Evolutionary conservation across 1,139 yeast species (phyloP).

Genomic region (Geotrichum fermentans): DNA sequence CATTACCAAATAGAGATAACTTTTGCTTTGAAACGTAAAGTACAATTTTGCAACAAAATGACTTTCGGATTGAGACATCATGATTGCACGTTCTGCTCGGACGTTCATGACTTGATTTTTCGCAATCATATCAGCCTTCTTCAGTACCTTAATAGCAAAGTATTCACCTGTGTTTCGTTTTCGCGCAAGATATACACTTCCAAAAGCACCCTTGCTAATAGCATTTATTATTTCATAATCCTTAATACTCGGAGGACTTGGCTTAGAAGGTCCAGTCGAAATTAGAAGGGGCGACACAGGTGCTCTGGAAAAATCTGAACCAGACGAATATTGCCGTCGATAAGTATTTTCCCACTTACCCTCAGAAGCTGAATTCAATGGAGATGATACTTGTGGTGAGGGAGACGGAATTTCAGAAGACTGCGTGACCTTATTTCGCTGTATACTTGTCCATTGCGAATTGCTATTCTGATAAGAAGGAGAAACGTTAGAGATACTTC

Average conservation of each 20-base stretch:
- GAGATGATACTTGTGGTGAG: conserved; percentile 31
- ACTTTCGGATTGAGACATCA: conserved; percentile 94
- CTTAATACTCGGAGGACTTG: conserved; percentile 60
- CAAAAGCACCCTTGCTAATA: conserved; percentile 95
- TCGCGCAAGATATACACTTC: conserved; percentile 83
- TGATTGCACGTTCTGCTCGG: conserved; percentile 88
- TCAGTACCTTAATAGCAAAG: conserved; percentile 90
- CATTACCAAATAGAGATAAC: conserved; percentile 87
- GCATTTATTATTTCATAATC: conserved; percentile 92
- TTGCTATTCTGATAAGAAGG: not conserved
- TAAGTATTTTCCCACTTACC: conserved; percentile 19
- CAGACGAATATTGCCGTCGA: conserved; percentile 28
- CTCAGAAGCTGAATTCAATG: conserved; percentile 30
- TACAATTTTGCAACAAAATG: conserved; percentile 89
- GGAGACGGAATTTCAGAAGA: conserved; percentile 23
- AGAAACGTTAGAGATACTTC: conserved; percentile 15
- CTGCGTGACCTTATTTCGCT: conserved; percentile 10
- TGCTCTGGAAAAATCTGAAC: conserved; percentile 23
- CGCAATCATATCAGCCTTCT: conserved; percentile 92
- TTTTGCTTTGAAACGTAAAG: conserved; percentile 82
- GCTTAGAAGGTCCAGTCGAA: conserved; percentile 48
- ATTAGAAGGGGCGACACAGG: conserved; percentile 79
- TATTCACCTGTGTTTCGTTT: conserved; percentile 86
- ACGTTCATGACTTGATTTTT: conserved; percentile 94
- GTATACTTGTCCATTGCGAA: conserved; percentile 13